Base-by-base conservation (phyloP, 768 basidiomycete genomes). In the Leccinum longicurvipes region DNA sequence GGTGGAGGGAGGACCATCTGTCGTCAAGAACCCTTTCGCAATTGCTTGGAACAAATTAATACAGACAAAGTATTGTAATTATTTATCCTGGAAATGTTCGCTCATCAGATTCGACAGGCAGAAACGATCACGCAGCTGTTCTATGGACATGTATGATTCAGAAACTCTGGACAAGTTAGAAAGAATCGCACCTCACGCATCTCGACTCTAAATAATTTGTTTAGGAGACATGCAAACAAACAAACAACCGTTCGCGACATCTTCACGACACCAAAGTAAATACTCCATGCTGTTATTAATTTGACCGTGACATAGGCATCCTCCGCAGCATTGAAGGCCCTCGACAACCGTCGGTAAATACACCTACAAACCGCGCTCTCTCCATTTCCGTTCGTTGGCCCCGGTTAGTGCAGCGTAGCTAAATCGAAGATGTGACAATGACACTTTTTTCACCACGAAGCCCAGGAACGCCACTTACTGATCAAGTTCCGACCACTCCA, bases 111-210 rank as follows among this genome's bases (percentile, higher is more conserved):
- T 3, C 2, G 9, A 39, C 49, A 72, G 64, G 34, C 57, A 53
- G 23, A 72, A 72, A 55, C 62, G 70, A 51, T 42, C 53, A n/a
- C 64, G 55, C 8, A 67, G 62, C 42, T 28, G 51, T 50, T 70
- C 66, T n/a, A 17, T 51, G 36, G 60, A 59, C 31, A 34, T 34
- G 31, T 34, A 58, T 36, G 47, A 32, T 39, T 10, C 49, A n/a
- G 45, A 24, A 17, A 60, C 63, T 2, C 66, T 64, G 0, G 44
- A 41, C 39, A 70, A 70, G 70, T 72, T 34, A 65, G 63, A 24
- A 41, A 41, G 42, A 14, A 49, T 17, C 10, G 7, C 1, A 27
- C 24, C 0, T 11, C 24, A 23, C 25, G 0, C 5, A 4, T 19
- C 15, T 12, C 0, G 3, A 45, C 39, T 23, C 21, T 32, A 24